These are phyloP conservation scores for Scorias spongiosa DNA, from an alignment of 2,329 filamentous ascomycete genomes.

Conservation along the genomic window DNA sequence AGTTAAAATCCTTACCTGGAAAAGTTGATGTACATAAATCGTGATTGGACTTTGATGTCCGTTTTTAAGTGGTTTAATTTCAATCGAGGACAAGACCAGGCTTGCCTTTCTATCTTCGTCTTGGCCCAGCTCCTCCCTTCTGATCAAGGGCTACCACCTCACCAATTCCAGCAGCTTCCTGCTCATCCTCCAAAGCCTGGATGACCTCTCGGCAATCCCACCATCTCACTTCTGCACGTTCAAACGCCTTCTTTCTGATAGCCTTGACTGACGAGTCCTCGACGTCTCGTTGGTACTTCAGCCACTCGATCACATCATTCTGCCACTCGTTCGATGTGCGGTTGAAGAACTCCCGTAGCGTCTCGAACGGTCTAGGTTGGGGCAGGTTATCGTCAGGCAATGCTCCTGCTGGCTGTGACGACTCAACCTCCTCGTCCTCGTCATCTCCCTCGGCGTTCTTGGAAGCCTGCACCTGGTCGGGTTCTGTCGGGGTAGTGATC, in stretches of 20 bases:
- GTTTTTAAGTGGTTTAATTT: no score
- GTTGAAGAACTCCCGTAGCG: constrained; percentile 78
- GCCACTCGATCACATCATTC: constrained; percentile 60
- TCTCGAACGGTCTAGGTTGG: constrained; percentile 71
- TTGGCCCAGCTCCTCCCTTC: constrained; percentile 29
- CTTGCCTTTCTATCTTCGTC: constrained; percentile 6
- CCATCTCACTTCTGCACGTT: constrained; percentile 90
- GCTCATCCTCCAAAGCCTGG: constrained; percentile 79
- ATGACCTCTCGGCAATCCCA: constrained; percentile 97
- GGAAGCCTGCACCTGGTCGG: constrained; percentile 1
- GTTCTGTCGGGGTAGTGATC: constrained; percentile 7
- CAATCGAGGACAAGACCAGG: no score
- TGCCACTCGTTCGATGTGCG: constrained; percentile 86
- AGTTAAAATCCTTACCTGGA: no score
- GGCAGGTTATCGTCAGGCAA: constrained; percentile 60
- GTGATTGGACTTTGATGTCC: no score
- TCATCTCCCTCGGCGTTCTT: constrained; percentile 7
- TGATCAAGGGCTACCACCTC: constrained; percentile 84
- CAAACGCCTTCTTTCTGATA: constrained; percentile 79
- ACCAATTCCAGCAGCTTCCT: constrained; percentile 86
- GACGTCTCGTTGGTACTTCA: constrained; percentile 49
- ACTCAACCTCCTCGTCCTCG: constrained; percentile 7
- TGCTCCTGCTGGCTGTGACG: constrained; percentile 15
- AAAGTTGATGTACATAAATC: no score
- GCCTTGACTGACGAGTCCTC: constrained; percentile 71